Percentiles rank a stretch among this genome's conserved stretches.
These are phyloP conservation scores for Rutstroemia sydowiana DNA, from an alignment of 2,329 filamentous ascomycete genomes.

Conservation along the genomic window DNA sequence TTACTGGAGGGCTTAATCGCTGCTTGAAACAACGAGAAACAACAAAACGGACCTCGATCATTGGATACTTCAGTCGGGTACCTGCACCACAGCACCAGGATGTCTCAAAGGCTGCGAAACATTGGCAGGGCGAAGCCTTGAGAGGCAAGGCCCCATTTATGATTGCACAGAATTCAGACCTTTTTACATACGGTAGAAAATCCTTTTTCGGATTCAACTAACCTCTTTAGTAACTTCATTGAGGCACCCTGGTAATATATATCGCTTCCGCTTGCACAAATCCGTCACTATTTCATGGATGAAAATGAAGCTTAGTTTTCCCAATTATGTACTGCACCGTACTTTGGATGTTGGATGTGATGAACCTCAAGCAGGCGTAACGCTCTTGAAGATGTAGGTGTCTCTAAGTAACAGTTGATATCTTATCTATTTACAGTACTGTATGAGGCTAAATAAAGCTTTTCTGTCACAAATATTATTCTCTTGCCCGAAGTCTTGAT, in stretches of 20 bases:
- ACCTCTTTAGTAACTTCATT: neutral
- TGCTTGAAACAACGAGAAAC: constrained; percentile 9
- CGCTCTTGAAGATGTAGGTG: neutral
- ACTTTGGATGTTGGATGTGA: neutral
- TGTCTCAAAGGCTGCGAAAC: constrained; percentile 8
- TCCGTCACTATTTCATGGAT: neutral
- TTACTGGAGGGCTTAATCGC: neutral
- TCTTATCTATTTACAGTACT: no score
- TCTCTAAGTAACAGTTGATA: no score
- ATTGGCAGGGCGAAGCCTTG: constrained; percentile 5
- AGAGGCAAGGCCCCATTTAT: neutral
- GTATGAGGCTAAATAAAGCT: neutral
- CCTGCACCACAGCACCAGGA: constrained; percentile 10
- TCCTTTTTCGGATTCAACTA: neutral
- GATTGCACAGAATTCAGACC: neutral
- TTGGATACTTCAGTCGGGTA: constrained; percentile 10
- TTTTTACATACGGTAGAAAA: neutral
- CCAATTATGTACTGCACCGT: neutral
- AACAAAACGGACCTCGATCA: constrained; percentile 6
- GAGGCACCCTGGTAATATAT: neutral
- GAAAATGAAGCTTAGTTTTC: neutral
- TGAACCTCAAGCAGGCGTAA: neutral
- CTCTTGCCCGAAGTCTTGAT: neutral
- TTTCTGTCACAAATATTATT: neutral
- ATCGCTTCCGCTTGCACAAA: neutral